Percentiles rank a stretch among this genome's conserved stretches.
phyloP scores from a whole-genome alignment of 176 grass and related monocot genomes.

The Secale cereale region DNA sequence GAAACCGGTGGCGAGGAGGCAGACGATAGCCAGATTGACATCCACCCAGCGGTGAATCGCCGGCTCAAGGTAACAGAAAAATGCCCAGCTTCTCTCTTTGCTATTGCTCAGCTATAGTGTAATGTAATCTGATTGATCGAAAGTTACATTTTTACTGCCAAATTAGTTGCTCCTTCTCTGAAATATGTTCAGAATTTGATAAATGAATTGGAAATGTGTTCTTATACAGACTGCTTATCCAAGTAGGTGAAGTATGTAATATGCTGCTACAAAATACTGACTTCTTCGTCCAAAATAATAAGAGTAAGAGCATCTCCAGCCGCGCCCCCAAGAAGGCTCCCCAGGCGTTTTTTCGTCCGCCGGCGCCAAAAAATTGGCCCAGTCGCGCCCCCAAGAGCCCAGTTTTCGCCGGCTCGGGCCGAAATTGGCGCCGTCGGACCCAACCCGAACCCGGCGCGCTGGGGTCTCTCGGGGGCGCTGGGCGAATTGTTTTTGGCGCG shows the following conservation, averaged over 20 bases:
- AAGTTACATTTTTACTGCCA: background rate
- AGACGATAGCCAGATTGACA: constrained; percentile 67
- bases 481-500: too few relatives aligned
- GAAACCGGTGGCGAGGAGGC: constrained; percentile 57
- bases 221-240: background rate
- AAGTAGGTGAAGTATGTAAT: background rate
- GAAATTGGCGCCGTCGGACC: too few relatives aligned
- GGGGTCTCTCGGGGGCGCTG: too few relatives aligned
- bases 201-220: background rate
- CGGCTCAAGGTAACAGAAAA: constrained; percentile 68
- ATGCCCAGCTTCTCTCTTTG: background rate
- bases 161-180: background rate
- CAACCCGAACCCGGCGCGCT: too few relatives aligned
- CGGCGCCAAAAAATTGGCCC: too few relatives aligned
- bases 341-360: too few relatives aligned
- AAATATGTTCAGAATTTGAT: background rate
- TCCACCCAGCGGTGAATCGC: constrained; percentile 87
- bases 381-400: too few relatives aligned
- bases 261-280: too few relatives aligned
- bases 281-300: background rate
- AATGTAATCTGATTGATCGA: background rate
- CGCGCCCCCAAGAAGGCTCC: too few relatives aligned
- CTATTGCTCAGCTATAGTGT: background rate
- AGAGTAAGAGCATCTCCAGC: too few relatives aligned
- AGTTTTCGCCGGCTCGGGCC: too few relatives aligned